Percentiles rank a stretch among this genome's conserved stretches.
phyloP scores from a whole-genome alignment of 73 alveolate species.

The Paramecium sexaurelia region DNA sequence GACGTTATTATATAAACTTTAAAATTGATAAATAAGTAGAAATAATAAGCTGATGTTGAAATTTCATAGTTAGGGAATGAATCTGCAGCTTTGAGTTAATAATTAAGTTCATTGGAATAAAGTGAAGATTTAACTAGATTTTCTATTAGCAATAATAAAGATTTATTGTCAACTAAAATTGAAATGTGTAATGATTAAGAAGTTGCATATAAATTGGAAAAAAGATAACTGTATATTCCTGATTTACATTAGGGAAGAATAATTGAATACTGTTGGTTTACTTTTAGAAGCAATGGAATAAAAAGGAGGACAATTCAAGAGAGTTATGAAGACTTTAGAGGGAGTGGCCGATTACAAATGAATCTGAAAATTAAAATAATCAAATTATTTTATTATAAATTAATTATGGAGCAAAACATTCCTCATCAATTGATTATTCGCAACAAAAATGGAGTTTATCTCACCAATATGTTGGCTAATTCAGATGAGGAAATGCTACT shows the following conservation, averaged over 20 bases:
- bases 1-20: neutral
- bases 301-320: constrained; percentile 50
- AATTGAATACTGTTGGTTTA: constrained; percentile 1
- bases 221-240: neutral
- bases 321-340: neutral
- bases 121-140: neutral
- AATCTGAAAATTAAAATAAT: neutral
- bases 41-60: neutral
- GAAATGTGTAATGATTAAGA: constrained; percentile 23
- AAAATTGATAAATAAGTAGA: neutral
- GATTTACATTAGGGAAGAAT: constrained; percentile 20
- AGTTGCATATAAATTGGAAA: neutral
- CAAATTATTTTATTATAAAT: neutral
- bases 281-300: constrained; percentile 20
- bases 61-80: constrained; percentile 10
- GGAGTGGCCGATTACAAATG: constrained; percentile 39
- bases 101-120: neutral
- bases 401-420: constrained; percentile 34
- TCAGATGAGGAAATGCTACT: constrained; percentile 48
- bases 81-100: neutral
- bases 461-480: neutral
- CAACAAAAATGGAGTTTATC: neutral
- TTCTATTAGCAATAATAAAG: neutral
- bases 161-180: neutral
- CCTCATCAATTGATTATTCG: constrained; percentile 33